A percentile compares a stretch with the other conserved stretches of the same genome.
phyloP scores from a whole-genome alignment of 2,329 filamentous ascomycete genomes.

The Massarina eburnea region DNA sequence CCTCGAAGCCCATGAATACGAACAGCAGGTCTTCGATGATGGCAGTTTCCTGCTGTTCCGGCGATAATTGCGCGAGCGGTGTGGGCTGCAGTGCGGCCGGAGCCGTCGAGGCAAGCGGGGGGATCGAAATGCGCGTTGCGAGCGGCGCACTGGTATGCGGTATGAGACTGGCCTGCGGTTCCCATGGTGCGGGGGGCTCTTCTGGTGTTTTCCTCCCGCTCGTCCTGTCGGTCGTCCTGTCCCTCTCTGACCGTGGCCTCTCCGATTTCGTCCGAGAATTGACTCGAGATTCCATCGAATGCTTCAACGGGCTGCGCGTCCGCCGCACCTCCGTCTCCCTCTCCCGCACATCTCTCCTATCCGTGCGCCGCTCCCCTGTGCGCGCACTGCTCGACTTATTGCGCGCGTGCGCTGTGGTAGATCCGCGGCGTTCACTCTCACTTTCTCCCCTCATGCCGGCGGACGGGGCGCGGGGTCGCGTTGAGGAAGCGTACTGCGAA shows the following conservation, averaged over 20 bases:
- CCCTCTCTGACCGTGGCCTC: constrained; percentile 32
- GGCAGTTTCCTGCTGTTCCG: constrained; percentile 81
- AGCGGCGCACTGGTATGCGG: constrained; percentile 71
- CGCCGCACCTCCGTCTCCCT: constrained; percentile 37
- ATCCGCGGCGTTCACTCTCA: constrained; percentile 17
- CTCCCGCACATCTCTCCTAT: constrained; percentile 40
- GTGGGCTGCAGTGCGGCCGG: constrained; percentile 69
- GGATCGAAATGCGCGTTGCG: constrained; percentile 65
- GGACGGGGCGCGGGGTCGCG: constrained; percentile 42
- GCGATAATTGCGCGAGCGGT: constrained; percentile 68
- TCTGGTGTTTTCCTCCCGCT: constrained; percentile 24
- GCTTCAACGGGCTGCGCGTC: constrained; percentile 42
- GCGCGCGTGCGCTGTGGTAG: constrained; percentile 30
- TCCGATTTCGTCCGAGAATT: constrained; percentile 37
- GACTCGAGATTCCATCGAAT: constrained; percentile 33
- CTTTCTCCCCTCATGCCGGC: constrained; percentile 26
- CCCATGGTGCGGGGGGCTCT: constrained; percentile 61
- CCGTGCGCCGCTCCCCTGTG: constrained; percentile 34
- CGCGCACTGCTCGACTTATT: constrained; percentile 29
- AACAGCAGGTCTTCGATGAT: constrained; percentile 90
- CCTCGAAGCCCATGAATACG: constrained; percentile 97
- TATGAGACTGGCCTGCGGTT: constrained; percentile 74
- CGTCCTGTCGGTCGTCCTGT: constrained; percentile 21
- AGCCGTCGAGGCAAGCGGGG: constrained; percentile 65
- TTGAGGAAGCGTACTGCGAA: constrained; percentile 31